A percentile compares a stretch with the other conserved stretches of the same genome.
phyloP scores from a whole-genome alignment of 2,329 filamentous ascomycete species.

The Penicillium sp. region DNA sequence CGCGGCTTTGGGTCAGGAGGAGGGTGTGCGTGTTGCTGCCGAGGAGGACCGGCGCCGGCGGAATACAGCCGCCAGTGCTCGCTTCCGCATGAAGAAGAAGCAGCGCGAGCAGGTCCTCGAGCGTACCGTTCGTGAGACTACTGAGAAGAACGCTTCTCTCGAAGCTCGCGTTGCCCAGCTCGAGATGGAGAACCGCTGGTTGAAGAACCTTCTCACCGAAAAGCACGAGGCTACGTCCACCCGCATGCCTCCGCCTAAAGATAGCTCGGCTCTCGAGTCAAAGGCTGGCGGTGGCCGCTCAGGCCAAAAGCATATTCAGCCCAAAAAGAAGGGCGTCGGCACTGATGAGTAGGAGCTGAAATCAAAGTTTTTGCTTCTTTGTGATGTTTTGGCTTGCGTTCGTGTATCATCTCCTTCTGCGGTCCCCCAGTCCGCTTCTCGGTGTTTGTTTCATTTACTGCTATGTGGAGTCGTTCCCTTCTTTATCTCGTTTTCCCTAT shows the following conservation, averaged over 20 bases:
- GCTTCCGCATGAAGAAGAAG: constrained; percentile 95
- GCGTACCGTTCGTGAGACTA: constrained; percentile 76
- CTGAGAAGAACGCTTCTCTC: constrained; percentile 71
- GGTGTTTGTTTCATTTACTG: constrained; percentile 8
- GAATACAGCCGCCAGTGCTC: constrained; percentile 83
- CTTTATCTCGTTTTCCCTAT: not conserved
- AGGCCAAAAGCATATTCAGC: constrained; percentile 40
- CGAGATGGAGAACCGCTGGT: constrained; percentile 80
- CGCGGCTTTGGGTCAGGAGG: constrained; percentile 61
- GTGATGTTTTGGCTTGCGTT: constrained; percentile 1
- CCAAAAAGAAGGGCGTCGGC: constrained; percentile 41
- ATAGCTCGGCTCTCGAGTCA: constrained; percentile 20
- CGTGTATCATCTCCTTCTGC: constrained; percentile 14
- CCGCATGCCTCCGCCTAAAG: constrained; percentile 24
- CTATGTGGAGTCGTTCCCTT: constrained; percentile 1
- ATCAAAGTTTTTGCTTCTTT: constrained; percentile 19
- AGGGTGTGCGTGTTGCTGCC: constrained; percentile 68
- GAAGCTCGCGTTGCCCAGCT: constrained; percentile 72
- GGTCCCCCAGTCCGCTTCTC: constrained; percentile 2
- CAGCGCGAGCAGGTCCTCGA: constrained; percentile 85
- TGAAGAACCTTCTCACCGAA: constrained; percentile 76
- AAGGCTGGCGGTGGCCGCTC: constrained; percentile 20
- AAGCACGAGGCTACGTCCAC: constrained; percentile 58
- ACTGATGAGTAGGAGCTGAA: constrained; percentile 28
- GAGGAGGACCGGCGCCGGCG: constrained; percentile 88